Evolutionary conservation across 73 alveolate genomes (phyloP), one percentile per base, ranked within the genome.

Genomic region (Symbiodinium pilosum): DNA sequence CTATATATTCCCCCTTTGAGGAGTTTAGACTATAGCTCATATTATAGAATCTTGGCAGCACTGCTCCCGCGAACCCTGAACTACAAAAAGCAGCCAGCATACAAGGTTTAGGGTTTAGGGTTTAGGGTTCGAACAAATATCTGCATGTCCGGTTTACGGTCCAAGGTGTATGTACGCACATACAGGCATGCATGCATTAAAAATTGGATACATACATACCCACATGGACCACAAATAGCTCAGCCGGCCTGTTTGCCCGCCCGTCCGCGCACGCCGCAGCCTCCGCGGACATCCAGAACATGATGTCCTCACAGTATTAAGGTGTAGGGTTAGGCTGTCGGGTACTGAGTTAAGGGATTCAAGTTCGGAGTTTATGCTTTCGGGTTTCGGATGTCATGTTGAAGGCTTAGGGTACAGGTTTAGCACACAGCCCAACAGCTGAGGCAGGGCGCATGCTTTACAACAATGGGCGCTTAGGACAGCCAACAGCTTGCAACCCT

Each of bases 251-350:
- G 77, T 36, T 64, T 64, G 38, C 77, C 77, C 7, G 77, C 77
- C 7, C 77, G 77, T 32, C 77, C 28, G 38, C 77, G 77, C 77
- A 64, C 77, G 41, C 77, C 77, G 77, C 77, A 64, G 77, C 77
- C 77, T 16, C 77, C 77, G 77, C 77, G 77, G 7, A 64, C 28
- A 64, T 64, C 77, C 77, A 64, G 77, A 7, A 36, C 77, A 28
- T 64, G 77, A 2, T 64, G 77, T 64, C 77, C 77, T 64, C n/a
- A n/a, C n/a, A n/a, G n/a, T n/a, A n/a, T n/a, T n/a, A n/a, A n/a
- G n/a, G n/a, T n/a, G n/a, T n/a, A n/a, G n/a, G n/a, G n/a, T n/a
- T n/a, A n/a, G n/a, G n/a, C n/a, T n/a, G n/a, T n/a, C n/a, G n/a
- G n/a, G n/a, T n/a, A n/a, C n/a, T n/a, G n/a, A n/a, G n/a, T n/a